Evolutionary conservation across 176 grass and related monocot species (phyloP).

Genomic region (Chloris gayana): DNA sequence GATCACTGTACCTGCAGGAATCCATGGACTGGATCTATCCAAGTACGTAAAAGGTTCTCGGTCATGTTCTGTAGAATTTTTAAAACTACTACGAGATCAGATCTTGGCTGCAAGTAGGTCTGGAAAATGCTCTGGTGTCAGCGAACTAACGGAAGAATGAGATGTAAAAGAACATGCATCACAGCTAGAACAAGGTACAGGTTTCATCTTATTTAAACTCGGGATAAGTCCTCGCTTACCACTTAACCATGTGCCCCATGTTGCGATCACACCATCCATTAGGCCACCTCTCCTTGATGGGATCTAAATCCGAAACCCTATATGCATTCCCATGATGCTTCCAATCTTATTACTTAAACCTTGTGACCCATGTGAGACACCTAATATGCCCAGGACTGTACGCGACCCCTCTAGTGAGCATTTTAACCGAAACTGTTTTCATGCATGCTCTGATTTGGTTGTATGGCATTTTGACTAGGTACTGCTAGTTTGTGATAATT

Average conservation of each 20-base stretch:
- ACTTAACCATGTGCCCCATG: constrained; percentile 65
- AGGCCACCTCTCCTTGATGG: constrained; percentile 46
- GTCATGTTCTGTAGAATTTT: constrained; percentile 35
- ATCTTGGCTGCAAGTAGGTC: constrained; percentile 55
- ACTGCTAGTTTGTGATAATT: constrained; percentile 8
- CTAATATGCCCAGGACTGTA: constrained; percentile 59
- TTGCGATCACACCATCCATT: constrained; percentile 42
- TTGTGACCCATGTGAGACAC: constrained; percentile 67
- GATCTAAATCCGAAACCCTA: constrained; percentile 69
- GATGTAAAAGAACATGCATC: constrained; percentile 90
- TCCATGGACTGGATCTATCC: constrained; percentile 50
- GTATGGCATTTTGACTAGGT: constrained; percentile 27
- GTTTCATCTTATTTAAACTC: constrained; percentile 52
- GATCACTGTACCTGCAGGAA: constrained; percentile 35
- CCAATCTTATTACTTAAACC: constrained; percentile 56
- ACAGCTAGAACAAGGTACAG: constrained; percentile 60
- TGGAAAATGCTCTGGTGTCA: constrained; percentile 59
- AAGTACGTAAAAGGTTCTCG: constrained; percentile 31
- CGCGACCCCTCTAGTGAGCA: constrained; percentile 44
- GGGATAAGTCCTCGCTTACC: constrained; percentile 37
- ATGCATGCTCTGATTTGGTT: constrained; percentile 36
- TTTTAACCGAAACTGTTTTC: constrained; percentile 42
- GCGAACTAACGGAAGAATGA: constrained; percentile 69
- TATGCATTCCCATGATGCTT: constrained; percentile 70
- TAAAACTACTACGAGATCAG: constrained; percentile 35